These are phyloP conservation scores for Rhizophagus clarus DNA, from an alignment of 192 early-diverging fungal species.

Conservation along the genomic window DNA sequence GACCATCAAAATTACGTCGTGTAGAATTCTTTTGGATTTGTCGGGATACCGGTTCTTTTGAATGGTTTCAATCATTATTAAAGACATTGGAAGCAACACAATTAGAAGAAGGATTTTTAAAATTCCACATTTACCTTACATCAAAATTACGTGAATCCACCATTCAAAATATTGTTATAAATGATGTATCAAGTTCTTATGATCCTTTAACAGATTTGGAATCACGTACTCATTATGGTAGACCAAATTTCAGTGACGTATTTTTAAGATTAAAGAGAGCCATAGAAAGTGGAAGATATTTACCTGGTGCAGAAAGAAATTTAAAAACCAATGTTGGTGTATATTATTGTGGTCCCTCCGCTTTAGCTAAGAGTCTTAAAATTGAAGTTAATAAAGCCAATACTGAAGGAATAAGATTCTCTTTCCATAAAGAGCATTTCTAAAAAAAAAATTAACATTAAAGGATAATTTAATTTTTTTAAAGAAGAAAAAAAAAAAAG, in stretches of 20 bases:
- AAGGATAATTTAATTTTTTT: too few relatives aligned
- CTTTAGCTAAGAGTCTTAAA: slow-evolving; percentile 61
- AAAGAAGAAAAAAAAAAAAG: too few relatives aligned
- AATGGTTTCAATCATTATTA: slow-evolving; percentile 71
- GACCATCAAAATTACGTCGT: slow-evolving; percentile 44
- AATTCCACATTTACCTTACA: slow-evolving; percentile 70
- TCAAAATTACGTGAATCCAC: slow-evolving; percentile 58
- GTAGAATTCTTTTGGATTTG: slow-evolving; percentile 72
- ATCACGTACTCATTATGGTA: slow-evolving; percentile 73
- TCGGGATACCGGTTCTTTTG: slow-evolving; percentile 62
- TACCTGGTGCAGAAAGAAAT: slow-evolving; percentile 49
- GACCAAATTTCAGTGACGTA: slow-evolving; percentile 74
- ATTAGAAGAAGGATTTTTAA: slow-evolving; percentile 60
- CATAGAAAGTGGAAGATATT: slow-evolving; percentile 41
- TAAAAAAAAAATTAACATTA: slow-evolving; percentile 31
- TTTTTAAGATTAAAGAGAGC: slow-evolving; percentile 55
- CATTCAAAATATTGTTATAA: slow-evolving; percentile 61
- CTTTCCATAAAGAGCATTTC: slow-evolving; percentile 74
- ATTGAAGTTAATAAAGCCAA: slow-evolving; percentile 46
- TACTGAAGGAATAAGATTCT: slow-evolving; percentile 54
- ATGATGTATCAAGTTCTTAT: slow-evolving; percentile 50
- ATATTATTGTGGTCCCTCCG: slow-evolving; percentile 81
- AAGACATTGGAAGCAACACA: slow-evolving; percentile 57
- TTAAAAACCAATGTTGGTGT: slow-evolving; percentile 69
- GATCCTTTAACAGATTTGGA: slow-evolving; percentile 75